These are phyloP conservation scores for Trametes cinnabarina DNA, from an alignment of 768 basidiomycete genomes.

Conservation along the genomic window DNA sequence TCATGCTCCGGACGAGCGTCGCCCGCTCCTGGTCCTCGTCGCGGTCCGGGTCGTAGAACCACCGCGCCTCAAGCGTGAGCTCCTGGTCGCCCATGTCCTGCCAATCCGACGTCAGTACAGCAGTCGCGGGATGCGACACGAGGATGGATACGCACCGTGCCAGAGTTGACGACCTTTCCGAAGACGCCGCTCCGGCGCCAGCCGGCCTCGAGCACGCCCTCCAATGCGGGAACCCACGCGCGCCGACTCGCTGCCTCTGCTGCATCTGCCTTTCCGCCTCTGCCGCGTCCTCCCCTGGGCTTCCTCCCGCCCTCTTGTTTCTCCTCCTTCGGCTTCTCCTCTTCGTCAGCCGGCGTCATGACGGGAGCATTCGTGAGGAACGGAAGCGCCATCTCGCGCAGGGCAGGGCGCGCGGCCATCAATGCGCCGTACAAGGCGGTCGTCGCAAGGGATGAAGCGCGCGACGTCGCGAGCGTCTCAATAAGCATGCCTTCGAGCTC, in stretches of 20 bases:
- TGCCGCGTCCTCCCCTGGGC: slow-evolving; percentile 23
- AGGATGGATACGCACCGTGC: slow-evolving; percentile 43
- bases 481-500: slow-evolving; percentile 67
- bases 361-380: neutral
- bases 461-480: slow-evolving; percentile 68
- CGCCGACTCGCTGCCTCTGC: slow-evolving; percentile 16
- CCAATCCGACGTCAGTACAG: slow-evolving; percentile 1
- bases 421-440: slow-evolving; percentile 52
- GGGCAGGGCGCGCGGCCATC: slow-evolving; percentile 51
- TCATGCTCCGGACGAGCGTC: slow-evolving; percentile 61
- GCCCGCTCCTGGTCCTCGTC: slow-evolving; percentile 74
- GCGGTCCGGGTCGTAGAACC: slow-evolving; percentile 75
- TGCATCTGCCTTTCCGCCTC: slow-evolving; percentile 1
- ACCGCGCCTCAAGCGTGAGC: slow-evolving; percentile 56
- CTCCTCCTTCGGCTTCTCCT: slow-evolving; percentile 8
- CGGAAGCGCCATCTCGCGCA: slow-evolving; percentile 30
- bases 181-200: slow-evolving; percentile 57
- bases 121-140: neutral
- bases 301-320: slow-evolving; percentile 2
- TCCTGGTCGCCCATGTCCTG: slow-evolving; percentile 42
- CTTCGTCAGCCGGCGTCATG: slow-evolving; percentile 24
- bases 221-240: slow-evolving; percentile 50
- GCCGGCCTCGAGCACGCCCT: slow-evolving; percentile 46
- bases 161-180: slow-evolving; percentile 67
- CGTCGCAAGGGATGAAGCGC: slow-evolving; percentile 63